Evolutionary conservation across 345 rosid species (phyloP), one percentile per base, ranked within the genome.

Genomic region (Linum usitatissimum): DNA sequence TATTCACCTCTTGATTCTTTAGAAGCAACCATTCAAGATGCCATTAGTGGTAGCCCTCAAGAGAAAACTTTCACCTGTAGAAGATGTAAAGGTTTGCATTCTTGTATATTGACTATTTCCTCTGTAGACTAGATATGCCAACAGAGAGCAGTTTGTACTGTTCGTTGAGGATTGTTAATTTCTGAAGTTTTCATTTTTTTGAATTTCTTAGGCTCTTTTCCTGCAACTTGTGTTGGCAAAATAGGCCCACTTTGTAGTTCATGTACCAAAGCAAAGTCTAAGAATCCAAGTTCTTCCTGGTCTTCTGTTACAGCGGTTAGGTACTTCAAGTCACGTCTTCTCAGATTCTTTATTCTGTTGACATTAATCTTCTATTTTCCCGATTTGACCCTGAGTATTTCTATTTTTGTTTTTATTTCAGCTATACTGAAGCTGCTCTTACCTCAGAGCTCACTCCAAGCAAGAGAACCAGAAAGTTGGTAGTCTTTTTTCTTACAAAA

Each of bases 241-340:
- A 74, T 81, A 59, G 96, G 97, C 66, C 84, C 87, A 66, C 73
- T 85, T 60, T 90, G 97, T 82, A 77, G 73, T 76, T 62, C 85
- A 63, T 89, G 99, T 57, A 78, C 71, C 28, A 86, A 81, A 64
- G 67, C 76, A 49, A 84, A 15, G 17, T 45, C 51, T 45, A 45
- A 13, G 15, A 10, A 45, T 15, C 15, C 51, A 45, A 0, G 51
- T 45, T 45, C 51, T 45, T 45, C 17, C 51, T 45, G 5, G 17
- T 9, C 15, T 10, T 13, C 20, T 3, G 34, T 49, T n/a, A 14
- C 62, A 51, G 66, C 18, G n/a, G 30, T 15, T 63, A 34, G 38
- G 38, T 34, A 34, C 38, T 34, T 51, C 38, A 45, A 45, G 10
- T 12, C 28, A 9, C 9, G 21, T 61, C 13, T 64, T 57, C 30